Conservation (phyloP, 352 stramenopile genomes). For the Blastocystis sp. region DNA sequence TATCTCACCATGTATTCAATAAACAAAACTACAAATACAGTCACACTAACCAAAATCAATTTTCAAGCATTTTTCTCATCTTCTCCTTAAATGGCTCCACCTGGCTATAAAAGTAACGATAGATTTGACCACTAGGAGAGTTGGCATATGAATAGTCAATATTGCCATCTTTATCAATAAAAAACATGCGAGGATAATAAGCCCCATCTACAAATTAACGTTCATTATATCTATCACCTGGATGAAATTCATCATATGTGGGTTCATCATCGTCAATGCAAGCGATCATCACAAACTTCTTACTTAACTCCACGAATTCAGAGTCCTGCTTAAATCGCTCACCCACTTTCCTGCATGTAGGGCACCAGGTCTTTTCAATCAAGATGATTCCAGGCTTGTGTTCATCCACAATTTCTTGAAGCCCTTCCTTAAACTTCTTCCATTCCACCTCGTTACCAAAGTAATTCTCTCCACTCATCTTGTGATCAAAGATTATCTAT, state of each 20-base stretch:
- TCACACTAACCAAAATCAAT: neutral
- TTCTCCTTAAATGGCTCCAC: conserved; percentile 18
- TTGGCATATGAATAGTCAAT: conserved; percentile 36
- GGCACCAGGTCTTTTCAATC: conserved; percentile 39
- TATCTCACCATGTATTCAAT: no score
- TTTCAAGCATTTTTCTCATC: conserved; percentile 25
- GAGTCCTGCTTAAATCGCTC: neutral
- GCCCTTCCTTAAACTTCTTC: conserved; percentile 12
- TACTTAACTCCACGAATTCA: neutral
- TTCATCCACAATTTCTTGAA: neutral
- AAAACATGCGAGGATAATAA: conserved; percentile 49
- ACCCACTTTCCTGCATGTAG: conserved; percentile 16
- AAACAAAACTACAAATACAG: no score
- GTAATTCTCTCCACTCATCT: neutral
- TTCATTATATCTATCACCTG: neutral
- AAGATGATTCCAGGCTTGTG: conserved; percentile 43
- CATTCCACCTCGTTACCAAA: conserved; percentile 22
- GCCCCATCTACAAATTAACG: conserved; percentile 4
- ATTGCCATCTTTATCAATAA: conserved; percentile 1
- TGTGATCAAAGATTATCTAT: neutral
- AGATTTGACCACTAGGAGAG: neutral
- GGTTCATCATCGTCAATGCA: conserved; percentile 43
- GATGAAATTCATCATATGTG: conserved; percentile 29
- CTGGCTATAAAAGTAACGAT: conserved; percentile 42
- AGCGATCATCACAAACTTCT: conserved; percentile 41